A percentile compares a stretch with the other conserved stretches of the same genome.
Conservation (phyloP, 345 rosid genomes). For the Triadica sebifera region DNA sequence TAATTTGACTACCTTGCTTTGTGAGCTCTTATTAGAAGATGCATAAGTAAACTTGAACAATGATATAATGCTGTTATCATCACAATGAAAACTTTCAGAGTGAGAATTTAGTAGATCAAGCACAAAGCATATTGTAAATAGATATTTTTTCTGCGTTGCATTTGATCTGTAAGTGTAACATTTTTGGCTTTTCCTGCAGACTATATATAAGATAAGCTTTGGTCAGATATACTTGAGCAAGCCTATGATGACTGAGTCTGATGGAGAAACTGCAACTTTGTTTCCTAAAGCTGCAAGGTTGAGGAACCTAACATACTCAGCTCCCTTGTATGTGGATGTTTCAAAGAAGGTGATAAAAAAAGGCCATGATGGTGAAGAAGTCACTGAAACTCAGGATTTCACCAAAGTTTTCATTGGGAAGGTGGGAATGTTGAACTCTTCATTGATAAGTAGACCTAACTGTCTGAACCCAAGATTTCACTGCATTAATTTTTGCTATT, state of each 20-base stretch:
- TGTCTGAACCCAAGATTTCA: background rate
- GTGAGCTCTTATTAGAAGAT: background rate
- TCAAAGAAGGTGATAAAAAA: slow-evolving; percentile 87
- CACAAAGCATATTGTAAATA: background rate
- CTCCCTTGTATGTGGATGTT: slow-evolving; percentile 94
- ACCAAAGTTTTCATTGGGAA: slow-evolving; percentile 95
- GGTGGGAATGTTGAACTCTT: slow-evolving; percentile 36
- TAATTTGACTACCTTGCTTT: background rate
- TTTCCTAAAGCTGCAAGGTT: slow-evolving; percentile 98
- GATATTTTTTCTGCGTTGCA: background rate
- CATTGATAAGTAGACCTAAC: slow-evolving; percentile 5
- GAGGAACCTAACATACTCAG: slow-evolving; percentile 93
- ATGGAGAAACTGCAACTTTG: slow-evolving; percentile 95
- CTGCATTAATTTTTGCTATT: slow-evolving; percentile 9
- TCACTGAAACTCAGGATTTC: slow-evolving; percentile 87
- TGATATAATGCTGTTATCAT: background rate
- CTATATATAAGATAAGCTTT: slow-evolving; percentile 87
- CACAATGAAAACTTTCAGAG: background rate
- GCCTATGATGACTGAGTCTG: slow-evolving; percentile 99
- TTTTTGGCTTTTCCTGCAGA: slow-evolving; percentile 50
- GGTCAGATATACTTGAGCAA: slow-evolving; percentile 97
- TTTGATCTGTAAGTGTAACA: slow-evolving; percentile 17
- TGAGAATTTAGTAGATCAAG: background rate
- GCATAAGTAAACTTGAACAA: background rate
- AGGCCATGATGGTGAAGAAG: slow-evolving; percentile 99